These are phyloP conservation scores for sorghum (Sorghum bicolor) DNA, from an alignment of 176 grass and related monocot genomes.

Conservation along the genomic window Sorghum_bicolor_NCBIv3 NC_012878.2:5737501-5738000, in stretches of 20 bases:
- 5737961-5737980: not conserved
- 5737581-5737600: constrained; percentile 2
- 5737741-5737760: not conserved
- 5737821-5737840: not conserved
- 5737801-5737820: not conserved
- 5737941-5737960: not conserved
- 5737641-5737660: not conserved
- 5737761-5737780: not conserved
- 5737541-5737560: not conserved
- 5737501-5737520: not conserved
- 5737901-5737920: not conserved
- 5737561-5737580: not conserved
- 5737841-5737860: constrained; percentile 12
- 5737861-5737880: constrained; percentile 12
- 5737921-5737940: constrained; percentile 7
- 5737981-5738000: not conserved
- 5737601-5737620: not conserved
- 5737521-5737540: not conserved
- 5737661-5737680: not conserved
- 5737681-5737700: not conserved
- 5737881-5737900: not conserved
- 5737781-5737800: not conserved
- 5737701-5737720: not conserved
- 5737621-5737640: not conserved
- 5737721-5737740: not conserved